Evolutionary conservation across 2,329 filamentous ascomycete species (phyloP).

Genomic region (Blastomyces gilchristii): DNA sequence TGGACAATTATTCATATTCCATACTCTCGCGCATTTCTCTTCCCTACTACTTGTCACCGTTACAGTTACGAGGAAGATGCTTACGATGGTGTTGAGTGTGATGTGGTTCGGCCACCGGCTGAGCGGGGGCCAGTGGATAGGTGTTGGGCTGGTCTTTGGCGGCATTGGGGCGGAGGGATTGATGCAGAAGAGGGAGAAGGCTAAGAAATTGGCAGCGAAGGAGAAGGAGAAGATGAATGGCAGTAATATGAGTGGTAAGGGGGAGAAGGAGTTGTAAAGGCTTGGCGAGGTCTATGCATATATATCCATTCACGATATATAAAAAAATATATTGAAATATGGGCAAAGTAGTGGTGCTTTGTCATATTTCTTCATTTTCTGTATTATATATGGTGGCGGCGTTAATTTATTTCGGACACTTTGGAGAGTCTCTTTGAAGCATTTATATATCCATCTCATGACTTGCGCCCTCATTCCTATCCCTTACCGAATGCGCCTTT

Average conservation of each 20-base stretch:
- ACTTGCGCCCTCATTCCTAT: not conserved
- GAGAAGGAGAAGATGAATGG: conserved; percentile 35
- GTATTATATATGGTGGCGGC: not conserved
- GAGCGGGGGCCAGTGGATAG: conserved; percentile 82
- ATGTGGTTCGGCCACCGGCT: conserved; percentile 87
- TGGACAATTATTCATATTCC: conserved; percentile 96
- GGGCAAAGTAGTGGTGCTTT: not conserved
- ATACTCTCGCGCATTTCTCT: conserved; percentile 85
- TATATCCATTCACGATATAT: not conserved
- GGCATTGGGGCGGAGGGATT: conserved; percentile 84
- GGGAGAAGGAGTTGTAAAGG: not conserved
- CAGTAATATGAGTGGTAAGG: not conserved
- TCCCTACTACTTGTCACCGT: conserved; percentile 89
- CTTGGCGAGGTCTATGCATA: not conserved
- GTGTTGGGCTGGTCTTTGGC: conserved; percentile 85
- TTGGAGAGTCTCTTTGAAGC: not conserved
- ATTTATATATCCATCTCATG: not conserved
- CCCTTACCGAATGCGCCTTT: not conserved
- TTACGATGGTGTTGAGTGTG: conserved; percentile 96
- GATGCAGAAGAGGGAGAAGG: conserved; percentile 73
- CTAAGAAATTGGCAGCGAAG: conserved; percentile 61
- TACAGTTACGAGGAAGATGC: conserved; percentile 96
- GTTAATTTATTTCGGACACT: not conserved
- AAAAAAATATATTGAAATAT: not conserved
- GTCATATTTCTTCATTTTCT: not conserved